Conservation (phyloP, 352 stramenopile species). For the Phytophthora aleatoria region DNA sequence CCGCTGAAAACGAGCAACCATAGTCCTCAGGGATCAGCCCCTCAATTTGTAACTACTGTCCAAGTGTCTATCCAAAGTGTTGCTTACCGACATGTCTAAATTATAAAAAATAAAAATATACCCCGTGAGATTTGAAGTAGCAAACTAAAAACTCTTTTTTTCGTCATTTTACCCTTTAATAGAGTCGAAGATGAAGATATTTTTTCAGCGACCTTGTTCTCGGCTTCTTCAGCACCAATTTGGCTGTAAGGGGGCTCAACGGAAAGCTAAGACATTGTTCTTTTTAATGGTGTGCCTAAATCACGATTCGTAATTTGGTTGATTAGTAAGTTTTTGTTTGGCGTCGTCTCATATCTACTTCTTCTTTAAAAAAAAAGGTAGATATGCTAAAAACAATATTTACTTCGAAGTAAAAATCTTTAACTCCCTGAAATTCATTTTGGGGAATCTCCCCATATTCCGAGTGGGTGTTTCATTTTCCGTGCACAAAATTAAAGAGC, state of each 20-base stretch:
- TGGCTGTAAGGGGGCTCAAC: background rate
- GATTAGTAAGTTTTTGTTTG: slow-evolving; percentile 1
- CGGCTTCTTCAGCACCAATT: background rate
- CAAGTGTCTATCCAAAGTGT: background rate
- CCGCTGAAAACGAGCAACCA: background rate
- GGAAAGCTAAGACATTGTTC: background rate
- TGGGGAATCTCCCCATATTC: too few relatives aligned
- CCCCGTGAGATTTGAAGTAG: background rate
- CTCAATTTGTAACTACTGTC: background rate
- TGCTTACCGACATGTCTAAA: background rate
- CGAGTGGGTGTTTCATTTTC: too few relatives aligned
- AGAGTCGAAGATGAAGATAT: background rate
- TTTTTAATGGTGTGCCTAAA: background rate
- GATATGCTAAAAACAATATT: too few relatives aligned
- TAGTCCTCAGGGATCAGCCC: background rate
- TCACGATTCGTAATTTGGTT: background rate
- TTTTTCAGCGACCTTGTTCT: background rate
- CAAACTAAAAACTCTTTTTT: background rate
- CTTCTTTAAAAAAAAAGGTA: too few relatives aligned
- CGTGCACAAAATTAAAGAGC: too few relatives aligned
- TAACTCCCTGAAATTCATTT: too few relatives aligned
- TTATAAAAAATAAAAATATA: background rate
- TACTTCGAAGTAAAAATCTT: too few relatives aligned
- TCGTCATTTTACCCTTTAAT: background rate
- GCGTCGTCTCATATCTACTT: background rate